These are phyloP conservation scores for Suhomyces emberorum DNA, from an alignment of 805 yeast genomes.

Conservation along the genomic window DNA sequence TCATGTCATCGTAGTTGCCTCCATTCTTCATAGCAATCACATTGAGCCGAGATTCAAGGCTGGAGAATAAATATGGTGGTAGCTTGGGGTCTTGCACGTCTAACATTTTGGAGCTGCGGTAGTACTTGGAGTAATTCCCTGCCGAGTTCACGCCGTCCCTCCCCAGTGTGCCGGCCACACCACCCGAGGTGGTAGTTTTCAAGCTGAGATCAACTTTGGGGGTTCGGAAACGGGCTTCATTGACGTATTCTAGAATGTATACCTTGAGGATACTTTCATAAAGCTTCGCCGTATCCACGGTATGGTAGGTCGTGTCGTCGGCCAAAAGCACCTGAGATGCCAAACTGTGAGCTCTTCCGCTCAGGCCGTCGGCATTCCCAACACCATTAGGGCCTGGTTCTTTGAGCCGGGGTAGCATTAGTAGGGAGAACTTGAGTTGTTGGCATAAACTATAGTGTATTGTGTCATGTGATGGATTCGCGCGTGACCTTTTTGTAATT, in stretches of 20 bases:
- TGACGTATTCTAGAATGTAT: conserved; percentile 55
- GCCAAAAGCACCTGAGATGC: conserved; percentile 19
- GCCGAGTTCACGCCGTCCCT: conserved; percentile 1
- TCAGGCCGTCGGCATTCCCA: neutral
- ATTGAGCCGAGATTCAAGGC: conserved; percentile 41
- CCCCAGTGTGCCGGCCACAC: neutral
- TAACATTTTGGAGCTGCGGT: conserved; percentile 7
- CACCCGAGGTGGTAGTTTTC: conserved; percentile 1
- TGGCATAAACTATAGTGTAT: neutral
- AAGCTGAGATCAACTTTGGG: conserved; percentile 13
- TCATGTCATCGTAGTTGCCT: conserved; percentile 41
- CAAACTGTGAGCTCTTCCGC: conserved; percentile 20
- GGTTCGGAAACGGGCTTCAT: conserved; percentile 59
- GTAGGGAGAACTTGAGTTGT: neutral
- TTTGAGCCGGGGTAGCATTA: conserved; percentile 3
- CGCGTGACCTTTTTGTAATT: too few relatives aligned
- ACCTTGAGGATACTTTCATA: conserved; percentile 55
- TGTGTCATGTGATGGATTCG: too few relatives aligned
- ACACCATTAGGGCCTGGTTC: neutral
- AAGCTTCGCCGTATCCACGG: conserved; percentile 26
- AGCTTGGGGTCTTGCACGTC: conserved; percentile 24
- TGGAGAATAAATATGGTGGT: conserved; percentile 35
- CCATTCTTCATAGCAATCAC: conserved; percentile 45
- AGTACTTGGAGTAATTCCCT: conserved; percentile 7
- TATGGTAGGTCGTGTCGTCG: conserved; percentile 11